Evolutionary conservation across 169 alveolate species (phyloP).

Genomic region (Cardiosporidium cionae): DNA sequence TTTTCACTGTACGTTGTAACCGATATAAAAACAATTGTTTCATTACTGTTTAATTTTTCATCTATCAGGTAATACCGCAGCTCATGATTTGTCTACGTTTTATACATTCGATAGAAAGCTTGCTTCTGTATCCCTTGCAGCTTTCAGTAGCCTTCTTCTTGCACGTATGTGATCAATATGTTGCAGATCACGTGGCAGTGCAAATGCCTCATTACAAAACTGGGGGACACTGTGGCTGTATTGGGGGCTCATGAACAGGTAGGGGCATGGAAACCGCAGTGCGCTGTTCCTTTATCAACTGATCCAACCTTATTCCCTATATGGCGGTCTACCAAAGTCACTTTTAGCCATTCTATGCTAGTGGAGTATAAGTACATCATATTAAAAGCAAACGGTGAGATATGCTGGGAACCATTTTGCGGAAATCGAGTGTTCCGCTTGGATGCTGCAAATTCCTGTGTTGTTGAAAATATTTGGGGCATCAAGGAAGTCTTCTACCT

Average conservation of each 20-base stretch:
- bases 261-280: conserved; percentile 37
- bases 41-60: too few relatives aligned
- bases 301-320: conserved; percentile 37
- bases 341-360: conserved; percentile 16
- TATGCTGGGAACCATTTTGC: conserved; percentile 41
- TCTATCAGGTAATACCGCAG: too few relatives aligned
- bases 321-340: conserved; percentile 33
- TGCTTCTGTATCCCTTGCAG: too few relatives aligned
- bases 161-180: too few relatives aligned
- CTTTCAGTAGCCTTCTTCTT: too few relatives aligned
- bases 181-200: conserved; percentile 41
- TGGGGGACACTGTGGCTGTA: conserved; percentile 41
- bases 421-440: conserved; percentile 34
- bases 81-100: too few relatives aligned
- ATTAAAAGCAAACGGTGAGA: conserved; percentile 1
- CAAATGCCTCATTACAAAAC: conserved; percentile 35
- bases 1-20: too few relatives aligned
- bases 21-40: too few relatives aligned
- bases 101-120: too few relatives aligned
- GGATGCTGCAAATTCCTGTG: conserved; percentile 12
- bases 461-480: conserved; percentile 39
- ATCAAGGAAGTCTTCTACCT: conserved; percentile 11
- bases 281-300: conserved; percentile 34
- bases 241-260: conserved; percentile 37
- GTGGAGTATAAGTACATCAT: conserved; percentile 42